Base-by-base conservation (phyloP, 352 stramenopile genomes). In the Phytophthora aleatoria region DNA sequence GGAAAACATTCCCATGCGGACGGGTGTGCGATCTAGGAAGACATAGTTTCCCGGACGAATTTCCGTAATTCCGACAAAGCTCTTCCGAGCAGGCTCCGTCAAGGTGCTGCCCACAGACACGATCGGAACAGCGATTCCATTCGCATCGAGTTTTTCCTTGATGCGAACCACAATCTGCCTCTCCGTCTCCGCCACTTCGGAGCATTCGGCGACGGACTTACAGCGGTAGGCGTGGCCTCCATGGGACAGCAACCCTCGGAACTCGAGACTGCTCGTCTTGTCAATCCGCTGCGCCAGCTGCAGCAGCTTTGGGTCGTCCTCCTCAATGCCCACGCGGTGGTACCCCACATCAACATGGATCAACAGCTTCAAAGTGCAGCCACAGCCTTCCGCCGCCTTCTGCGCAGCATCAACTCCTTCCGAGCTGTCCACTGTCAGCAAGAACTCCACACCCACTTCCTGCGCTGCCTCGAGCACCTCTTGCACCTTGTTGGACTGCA, bases 261-360 rank as follows among this genome's bases (percentile, higher is more conserved):
- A 89, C 53, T 83, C 71, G 5, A 92, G 65, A 27, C 61, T 77
- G 6, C 53, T 73, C 1, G 79, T 82, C 43, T 75, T 67, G 51
- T 80, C 70, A 53, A 92, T 85, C 30, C 77, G 69, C 50, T 74
- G 54, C 6, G 80, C 81, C 38, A 91, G 73, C 57, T 76, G 63
- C 5, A 83, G 65, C 36, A 92, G 67, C 9, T 65, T 68, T 10
- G 78, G 72, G 28, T 91, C 80, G 30, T 71, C 52, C 45, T 88
- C 74, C 43, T 91, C 84, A 16, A 92, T 58, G 2, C 81, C 84
- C 27, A 91, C 84, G 24, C 84, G 84, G 62, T 92, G 81, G 49
- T 93, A 93, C 31, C 84, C 84, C 0, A 90, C 80, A 41, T 90
- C 84, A 24, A 93, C 81, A 43, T 93, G 82, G 42, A 93, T 63